Evolutionary conservation across 352 stramenopile genomes (phyloP).

Genomic region (Pythium volutum): DNA sequence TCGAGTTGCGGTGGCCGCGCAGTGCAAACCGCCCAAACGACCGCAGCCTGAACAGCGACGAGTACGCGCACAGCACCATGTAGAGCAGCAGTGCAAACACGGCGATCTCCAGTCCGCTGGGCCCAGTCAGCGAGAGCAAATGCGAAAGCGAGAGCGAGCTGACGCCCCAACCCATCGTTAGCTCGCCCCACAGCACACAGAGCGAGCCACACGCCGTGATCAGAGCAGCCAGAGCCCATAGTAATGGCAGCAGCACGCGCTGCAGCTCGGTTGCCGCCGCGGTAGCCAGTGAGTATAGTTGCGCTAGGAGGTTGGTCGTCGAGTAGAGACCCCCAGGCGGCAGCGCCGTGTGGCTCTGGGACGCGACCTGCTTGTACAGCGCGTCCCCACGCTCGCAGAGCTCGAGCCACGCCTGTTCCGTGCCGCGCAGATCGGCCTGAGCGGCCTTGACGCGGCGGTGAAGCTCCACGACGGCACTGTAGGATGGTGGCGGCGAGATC

Average conservation of each 20-base stretch:
- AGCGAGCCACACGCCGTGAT: conserved; percentile 36
- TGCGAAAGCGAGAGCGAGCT: conserved; percentile 25
- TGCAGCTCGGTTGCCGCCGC: conserved; percentile 18
- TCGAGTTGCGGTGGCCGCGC: conserved; percentile 52
- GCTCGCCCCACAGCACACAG: conserved; percentile 61
- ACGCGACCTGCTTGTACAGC: conserved; percentile 13
- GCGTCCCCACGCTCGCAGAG: conserved; percentile 48
- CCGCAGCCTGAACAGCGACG: conserved; percentile 56
- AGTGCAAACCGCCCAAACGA: conserved; percentile 48
- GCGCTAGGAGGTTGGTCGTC: conserved; percentile 30
- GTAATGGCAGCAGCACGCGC: conserved; percentile 27
- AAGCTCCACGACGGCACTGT: conserved; percentile 42
- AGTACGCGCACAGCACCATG: conserved; percentile 56
- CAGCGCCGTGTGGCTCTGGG: not conserved
- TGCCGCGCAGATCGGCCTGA: conserved; percentile 40
- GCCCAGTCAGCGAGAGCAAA: conserved; percentile 26
- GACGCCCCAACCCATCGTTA: conserved; percentile 44
- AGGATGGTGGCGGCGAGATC: conserved; percentile 32
- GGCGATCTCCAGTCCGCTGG: conserved; percentile 32
- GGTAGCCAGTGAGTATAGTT: conserved; percentile 29
- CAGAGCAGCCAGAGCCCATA: conserved; percentile 30
- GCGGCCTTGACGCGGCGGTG: conserved; percentile 44
- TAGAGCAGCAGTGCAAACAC: conserved; percentile 51
- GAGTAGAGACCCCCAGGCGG: conserved; percentile 42
- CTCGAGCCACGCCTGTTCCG: conserved; percentile 57